Percentiles rank a stretch among this genome's conserved stretches.
phyloP scores from a whole-genome alignment of 768 basidiomycete genomes.

The Gymnopilus dilepis region DNA sequence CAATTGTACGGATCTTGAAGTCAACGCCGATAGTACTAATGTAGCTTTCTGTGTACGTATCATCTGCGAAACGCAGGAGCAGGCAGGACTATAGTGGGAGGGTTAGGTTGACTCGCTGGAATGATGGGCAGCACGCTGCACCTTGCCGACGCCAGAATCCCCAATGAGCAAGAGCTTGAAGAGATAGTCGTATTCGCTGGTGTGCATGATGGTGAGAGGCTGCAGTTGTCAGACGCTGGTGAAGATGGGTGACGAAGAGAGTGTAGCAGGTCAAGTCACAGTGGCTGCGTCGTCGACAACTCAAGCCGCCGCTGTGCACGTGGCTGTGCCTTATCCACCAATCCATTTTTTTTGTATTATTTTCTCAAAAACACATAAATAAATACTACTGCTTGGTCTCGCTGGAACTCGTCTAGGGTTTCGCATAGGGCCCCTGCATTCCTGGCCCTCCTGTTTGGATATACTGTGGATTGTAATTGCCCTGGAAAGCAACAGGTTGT shows the following conservation, averaged over 20 bases:
- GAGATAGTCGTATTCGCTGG: slow-evolving; percentile 94
- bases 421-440: slow-evolving; percentile 2
- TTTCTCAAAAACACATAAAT: background rate
- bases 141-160: slow-evolving; percentile 96
- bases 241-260: slow-evolving; percentile 16
- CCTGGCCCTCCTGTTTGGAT: background rate
- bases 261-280: slow-evolving; percentile 27
- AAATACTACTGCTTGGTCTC: background rate
- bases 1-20: slow-evolving; percentile 99
- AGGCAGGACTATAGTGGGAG: slow-evolving; percentile 73
- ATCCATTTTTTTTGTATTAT: slow-evolving; percentile 13
- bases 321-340: slow-evolving; percentile 29
- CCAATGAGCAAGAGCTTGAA: slow-evolving; percentile 96
- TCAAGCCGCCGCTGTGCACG: slow-evolving; percentile 37
- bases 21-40: slow-evolving; percentile 98
- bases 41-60: slow-evolving; percentile 97
- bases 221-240: slow-evolving; percentile 11
- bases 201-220: slow-evolving; percentile 66
- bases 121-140: slow-evolving; percentile 33
- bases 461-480: background rate
- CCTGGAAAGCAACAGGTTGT: slow-evolving; percentile 15
- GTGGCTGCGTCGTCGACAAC: slow-evolving; percentile 46
- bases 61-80: slow-evolving; percentile 92
- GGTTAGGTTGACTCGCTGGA: slow-evolving; percentile 30
- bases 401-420: background rate